Conservation (phyloP, 129 eudicot genomes). For the Calendula officinalis region DNA sequence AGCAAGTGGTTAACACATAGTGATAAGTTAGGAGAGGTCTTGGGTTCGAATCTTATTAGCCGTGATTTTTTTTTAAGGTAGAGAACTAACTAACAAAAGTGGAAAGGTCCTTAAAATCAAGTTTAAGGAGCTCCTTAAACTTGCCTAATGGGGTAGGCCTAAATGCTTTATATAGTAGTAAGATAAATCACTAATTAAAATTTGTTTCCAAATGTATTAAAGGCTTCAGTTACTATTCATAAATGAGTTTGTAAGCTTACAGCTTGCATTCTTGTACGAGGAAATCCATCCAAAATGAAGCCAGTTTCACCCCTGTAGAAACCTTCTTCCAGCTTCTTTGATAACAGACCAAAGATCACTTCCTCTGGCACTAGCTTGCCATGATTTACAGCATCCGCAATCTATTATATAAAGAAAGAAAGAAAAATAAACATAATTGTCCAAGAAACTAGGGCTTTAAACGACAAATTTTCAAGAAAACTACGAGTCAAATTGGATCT, state of each 20-base stretch:
- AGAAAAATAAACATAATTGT: conserved; percentile 1
- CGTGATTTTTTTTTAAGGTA: too few species aligned
- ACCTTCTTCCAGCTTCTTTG: conserved; percentile 90
- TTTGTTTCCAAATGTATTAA: neutral
- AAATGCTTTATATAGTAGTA: too few species aligned
- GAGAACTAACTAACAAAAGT: too few species aligned
- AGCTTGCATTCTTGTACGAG: conserved; percentile 79
- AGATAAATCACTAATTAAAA: too few species aligned
- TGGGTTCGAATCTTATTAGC: too few species aligned
- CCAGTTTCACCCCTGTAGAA: conserved; percentile 75
- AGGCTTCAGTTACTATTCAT: too few species aligned
- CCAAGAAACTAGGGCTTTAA: neutral
- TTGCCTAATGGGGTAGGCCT: too few species aligned
- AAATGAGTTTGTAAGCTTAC: conserved; percentile 38
- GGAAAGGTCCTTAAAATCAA: too few species aligned
- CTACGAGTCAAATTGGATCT: neutral
- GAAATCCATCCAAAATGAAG: conserved; percentile 91
- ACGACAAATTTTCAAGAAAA: neutral
- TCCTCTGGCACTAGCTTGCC: conserved; percentile 89
- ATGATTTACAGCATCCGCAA: conserved; percentile 74
- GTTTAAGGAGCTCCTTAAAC: too few species aligned
- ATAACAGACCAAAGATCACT: conserved; percentile 67
- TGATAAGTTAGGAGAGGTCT: too few species aligned
- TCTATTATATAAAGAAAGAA: conserved; percentile 28
- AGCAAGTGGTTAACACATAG: too few species aligned